Base-by-base conservation (phyloP, 805 yeast genomes). In the Saturnispora besseyi region DNA sequence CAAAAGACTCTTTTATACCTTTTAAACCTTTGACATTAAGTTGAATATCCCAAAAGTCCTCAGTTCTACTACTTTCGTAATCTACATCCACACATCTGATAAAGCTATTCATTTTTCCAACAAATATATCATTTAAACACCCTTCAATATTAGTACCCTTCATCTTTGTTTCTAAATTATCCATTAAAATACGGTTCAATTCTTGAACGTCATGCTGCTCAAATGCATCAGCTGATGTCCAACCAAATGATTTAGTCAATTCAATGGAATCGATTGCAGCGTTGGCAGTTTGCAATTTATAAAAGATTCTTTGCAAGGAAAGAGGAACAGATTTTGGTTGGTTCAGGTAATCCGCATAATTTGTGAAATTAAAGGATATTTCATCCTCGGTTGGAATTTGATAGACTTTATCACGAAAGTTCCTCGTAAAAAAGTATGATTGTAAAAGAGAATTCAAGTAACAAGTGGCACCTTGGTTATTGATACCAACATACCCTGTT, bases 171-270 rank as follows among this genome's bases (percentile, higher is more conserved):
- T 93, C 99, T 41, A 93, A 73, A 56, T 84, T 80, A 65, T 93
- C 99, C 97, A 93, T 91, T 61, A 93, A 74, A 36, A 93, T 89
- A 58, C 99, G 81, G 63, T 90, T 89, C 63, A 93, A 73, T 65
- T 93, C 99, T 64, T 93, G 99, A 13, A 93, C 97, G 64, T 93
- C 99, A 67, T 93, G 98, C 67, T 93, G 99, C 2, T 95, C 87
- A 66, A 93, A 93, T 0, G 97, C 96, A 57, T 93, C 99, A 5
- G 84, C 82, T 9, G 87, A 77, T 62, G 89, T 96, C 99, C 99
- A 93, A 8, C 99, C 99, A 73, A 93, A 93, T 0, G 97, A 83
- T 52, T 80, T 78, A 0, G 99, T 93, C 48, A 93, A 73, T 61
- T 87, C 96, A 54, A 78, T 64, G 0, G 99, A 93, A 52, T 87